These are phyloP conservation scores for Warburgia ugandensis DNA, from an alignment of 164 flowering plant species.

Conservation along the genomic window DNA sequence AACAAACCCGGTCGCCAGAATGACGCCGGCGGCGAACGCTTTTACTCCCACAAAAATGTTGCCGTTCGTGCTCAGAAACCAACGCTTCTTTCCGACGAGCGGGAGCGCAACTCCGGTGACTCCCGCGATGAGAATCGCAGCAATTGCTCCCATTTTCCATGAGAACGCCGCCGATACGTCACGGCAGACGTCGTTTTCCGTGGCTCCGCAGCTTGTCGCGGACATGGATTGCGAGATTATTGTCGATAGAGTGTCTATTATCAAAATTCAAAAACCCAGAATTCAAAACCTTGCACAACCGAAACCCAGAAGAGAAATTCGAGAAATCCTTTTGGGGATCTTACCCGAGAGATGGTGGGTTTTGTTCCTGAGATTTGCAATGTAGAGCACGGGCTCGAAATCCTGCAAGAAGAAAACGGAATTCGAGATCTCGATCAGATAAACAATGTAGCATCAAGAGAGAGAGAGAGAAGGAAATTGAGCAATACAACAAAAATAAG, in stretches of 20 bases:
- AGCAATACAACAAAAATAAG: no score
- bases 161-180: slow-evolving; percentile 46
- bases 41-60: slow-evolving; percentile 68
- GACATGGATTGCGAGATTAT: slow-evolving; percentile 37
- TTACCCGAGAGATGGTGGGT: slow-evolving; percentile 29
- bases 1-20: slow-evolving; percentile 90
- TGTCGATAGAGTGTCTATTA: slow-evolving; percentile 18
- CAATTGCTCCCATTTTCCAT: slow-evolving; percentile 67
- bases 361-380: slow-evolving; percentile 16
- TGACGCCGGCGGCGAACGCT: slow-evolving; percentile 96
- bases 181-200: slow-evolving; percentile 37
- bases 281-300: not conserved
- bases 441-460: no score
- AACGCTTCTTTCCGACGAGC: slow-evolving; percentile 54
- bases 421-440: no score
- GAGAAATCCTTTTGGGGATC: not conserved
- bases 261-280: not conserved
- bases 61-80: slow-evolving; percentile 57
- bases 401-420: slow-evolving; percentile 24
- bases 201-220: slow-evolving; percentile 25
- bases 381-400: slow-evolving; percentile 19
- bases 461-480: no score
- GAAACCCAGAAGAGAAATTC: not conserved
- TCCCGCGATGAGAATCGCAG: slow-evolving; percentile 60
- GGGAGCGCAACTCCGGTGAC: slow-evolving; percentile 65